Evolutionary conservation across 805 yeast species (phyloP), one percentile per base, ranked within the genome.

Genomic region (Scheffersomyces stipitis): DNA sequence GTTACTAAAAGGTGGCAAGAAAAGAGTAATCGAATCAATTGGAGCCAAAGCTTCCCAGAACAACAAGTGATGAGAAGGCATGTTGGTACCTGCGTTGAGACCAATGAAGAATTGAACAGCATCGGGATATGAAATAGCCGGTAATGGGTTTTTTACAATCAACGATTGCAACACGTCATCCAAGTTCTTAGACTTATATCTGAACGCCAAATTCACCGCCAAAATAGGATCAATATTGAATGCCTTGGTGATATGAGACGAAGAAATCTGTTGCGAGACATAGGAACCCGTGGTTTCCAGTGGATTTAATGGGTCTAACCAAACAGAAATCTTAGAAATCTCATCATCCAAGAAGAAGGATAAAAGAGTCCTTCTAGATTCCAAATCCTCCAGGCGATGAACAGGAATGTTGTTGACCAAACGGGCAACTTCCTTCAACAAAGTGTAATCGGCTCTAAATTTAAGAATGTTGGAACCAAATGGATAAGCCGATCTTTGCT

Each of bases 1-100:
- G 22, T 63, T 63, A 23, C 83, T 81, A 56, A 75, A 80, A 8
- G 83, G 81, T 3, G 95, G 95, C 47, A 84, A 67, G 56, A 93
- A 87, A 48, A 87, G 69, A 41, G 84, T 85, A 49, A 93, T 88
- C 1, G 96, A 80, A 51, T 86, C 89, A 32, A 91, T 71, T 3
- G 98, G 98, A 10, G 86, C 71, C 18, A 83, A 76, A 0, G 88
- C 79, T 15, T 73, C 71, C 95, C 95, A 90, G 52, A 80, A 80
- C 5, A 83, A 59, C 26, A 76, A 58, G 32, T 67, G 66, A 39
- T 69, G 60, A 10, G 58, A 48, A 10, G 74, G 73, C 62, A 55
- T 62, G 14, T 51, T 55, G 26, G 62, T 53, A 3, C 64, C 65
- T 3, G 60, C 64, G 41, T 64, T 58, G 27, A 65, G 62, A 15